Base-by-base conservation (phyloP, 306 rosid species). In the Myrica gale region DNA sequence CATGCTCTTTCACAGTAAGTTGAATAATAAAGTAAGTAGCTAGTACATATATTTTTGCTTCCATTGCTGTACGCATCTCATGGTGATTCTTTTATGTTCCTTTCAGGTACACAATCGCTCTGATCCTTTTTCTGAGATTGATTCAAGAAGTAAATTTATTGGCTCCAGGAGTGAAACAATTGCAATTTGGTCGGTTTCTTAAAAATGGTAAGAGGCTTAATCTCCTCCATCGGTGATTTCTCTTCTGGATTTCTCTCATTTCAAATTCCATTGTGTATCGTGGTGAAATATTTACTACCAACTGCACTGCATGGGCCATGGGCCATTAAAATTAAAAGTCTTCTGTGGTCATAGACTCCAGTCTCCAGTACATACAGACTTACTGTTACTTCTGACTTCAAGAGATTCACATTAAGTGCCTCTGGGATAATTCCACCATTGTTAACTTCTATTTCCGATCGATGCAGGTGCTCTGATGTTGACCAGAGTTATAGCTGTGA, bases 1-100 rank as follows among this genome's bases (percentile, higher is more conserved):
- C 99, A 95, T 80, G 97, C 92, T 41, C 69, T 95, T 76, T 92
- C 99, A 10, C 99, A 95, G 99, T 95, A 81, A 92, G 99, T 79
- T 23, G 26, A 23, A 23, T 23, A 23, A 23, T 23, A 23, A 23
- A 23, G 26, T 23, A n/a, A 23, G 26, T 23, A 23, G 26, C 26
- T 23, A 23, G 26, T 23, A 23, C 26, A 23, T 23, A 1, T 23
- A 23, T 1, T 23, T 23, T 23, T 23, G 26, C 26, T 23, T 23
- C 26, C 26, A 23, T 23, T 0, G 26, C 26, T 23, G 26, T 23
- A 23, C 1, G 26, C 26, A 23, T 23, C 26, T 23, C 26, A 23
- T 23, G 26, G 26, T 23, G 26, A 23, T 23, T 23, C 26, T 23
- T 23, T 23, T 0, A 23, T 23, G 68, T 69, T 62, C 52, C 23